Percentiles rank a stretch among this genome's conserved stretches.
Conservation (phyloP, 2,329 filamentous ascomycete species). For the Leptographium flavum region DNA sequence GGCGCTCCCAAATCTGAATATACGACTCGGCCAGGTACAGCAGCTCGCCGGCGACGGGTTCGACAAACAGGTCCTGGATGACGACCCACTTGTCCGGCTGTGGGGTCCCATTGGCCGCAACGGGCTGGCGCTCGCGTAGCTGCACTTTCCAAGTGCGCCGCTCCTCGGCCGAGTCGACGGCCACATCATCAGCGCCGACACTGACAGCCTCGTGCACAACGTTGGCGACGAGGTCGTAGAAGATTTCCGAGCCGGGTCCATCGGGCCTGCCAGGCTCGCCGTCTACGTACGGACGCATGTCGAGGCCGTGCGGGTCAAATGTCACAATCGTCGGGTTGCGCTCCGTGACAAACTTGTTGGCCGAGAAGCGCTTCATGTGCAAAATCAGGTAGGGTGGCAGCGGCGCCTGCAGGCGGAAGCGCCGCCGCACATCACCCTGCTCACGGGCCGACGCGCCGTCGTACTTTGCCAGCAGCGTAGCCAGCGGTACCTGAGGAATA, state of each 20-base stretch:
- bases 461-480: slow-evolving; percentile 78
- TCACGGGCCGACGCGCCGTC: slow-evolving; percentile 81
- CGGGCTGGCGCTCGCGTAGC: slow-evolving; percentile 56
- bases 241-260: slow-evolving; percentile 84
- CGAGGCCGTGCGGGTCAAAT: slow-evolving; percentile 69
- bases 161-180: slow-evolving; percentile 69
- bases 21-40: slow-evolving; percentile 90
- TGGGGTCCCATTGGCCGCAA: slow-evolving; percentile 26
- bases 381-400: slow-evolving; percentile 83
- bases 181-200: slow-evolving; percentile 59
- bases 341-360: slow-evolving; percentile 92
- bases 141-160: slow-evolving; percentile 89
- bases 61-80: slow-evolving; percentile 86
- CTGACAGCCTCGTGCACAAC: slow-evolving; percentile 77
- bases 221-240: slow-evolving; percentile 93
- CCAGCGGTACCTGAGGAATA: slow-evolving; percentile 81
- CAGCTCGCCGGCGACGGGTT: slow-evolving; percentile 76
- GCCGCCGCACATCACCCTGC: slow-evolving; percentile 72
- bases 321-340: slow-evolving; percentile 97
- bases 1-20: slow-evolving; percentile 88
- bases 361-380: slow-evolving; percentile 92
- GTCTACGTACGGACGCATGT: slow-evolving; percentile 84
- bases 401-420: slow-evolving; percentile 80
- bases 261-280: slow-evolving; percentile 65
- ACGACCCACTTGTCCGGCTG: slow-evolving; percentile 60